Percentiles rank a stretch among this genome's conserved stretches.
phyloP scores from a whole-genome alignment of 2,329 filamentous ascomycete species.

The Byssoonygena ceratinophila region DNA sequence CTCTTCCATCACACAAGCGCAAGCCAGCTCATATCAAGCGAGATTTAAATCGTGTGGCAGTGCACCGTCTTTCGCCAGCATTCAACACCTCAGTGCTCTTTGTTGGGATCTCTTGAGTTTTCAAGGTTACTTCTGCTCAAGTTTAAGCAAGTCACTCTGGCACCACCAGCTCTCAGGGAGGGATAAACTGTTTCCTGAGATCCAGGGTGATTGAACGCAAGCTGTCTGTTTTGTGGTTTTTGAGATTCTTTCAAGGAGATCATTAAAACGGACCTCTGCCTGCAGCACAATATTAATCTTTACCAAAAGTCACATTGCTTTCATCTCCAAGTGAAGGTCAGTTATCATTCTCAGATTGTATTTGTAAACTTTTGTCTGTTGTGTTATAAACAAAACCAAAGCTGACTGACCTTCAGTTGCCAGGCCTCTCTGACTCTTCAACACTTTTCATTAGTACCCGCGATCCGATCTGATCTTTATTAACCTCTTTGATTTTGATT shows the following conservation, averaged over 20 bases:
- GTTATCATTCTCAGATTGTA: not conserved
- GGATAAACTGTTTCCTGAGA: not conserved
- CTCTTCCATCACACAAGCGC: not conserved
- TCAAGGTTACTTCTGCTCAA: not conserved
- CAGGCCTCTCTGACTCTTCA: not conserved
- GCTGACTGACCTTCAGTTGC: not conserved
- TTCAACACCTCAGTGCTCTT: not conserved
- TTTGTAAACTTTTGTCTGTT: not conserved
- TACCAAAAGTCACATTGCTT: not conserved
- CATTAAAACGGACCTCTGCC: not conserved
- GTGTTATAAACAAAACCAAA: constrained; percentile 5
- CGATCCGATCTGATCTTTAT: not conserved
- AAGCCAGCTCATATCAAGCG: not conserved
- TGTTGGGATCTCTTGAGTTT: not conserved
- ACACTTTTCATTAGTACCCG: not conserved
- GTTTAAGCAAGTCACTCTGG: not conserved
- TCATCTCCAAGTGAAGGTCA: not conserved
- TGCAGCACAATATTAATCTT: not conserved
- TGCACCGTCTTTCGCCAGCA: not conserved
- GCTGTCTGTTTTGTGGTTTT: not conserved
- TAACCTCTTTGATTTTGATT: not conserved
- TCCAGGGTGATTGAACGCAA: not conserved
- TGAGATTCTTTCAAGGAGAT: not conserved
- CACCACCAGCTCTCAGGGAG: not conserved
- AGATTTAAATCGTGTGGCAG: not conserved